Base-by-base conservation (phyloP, 306 rosid genomes). In the Prunus padus region DNA sequence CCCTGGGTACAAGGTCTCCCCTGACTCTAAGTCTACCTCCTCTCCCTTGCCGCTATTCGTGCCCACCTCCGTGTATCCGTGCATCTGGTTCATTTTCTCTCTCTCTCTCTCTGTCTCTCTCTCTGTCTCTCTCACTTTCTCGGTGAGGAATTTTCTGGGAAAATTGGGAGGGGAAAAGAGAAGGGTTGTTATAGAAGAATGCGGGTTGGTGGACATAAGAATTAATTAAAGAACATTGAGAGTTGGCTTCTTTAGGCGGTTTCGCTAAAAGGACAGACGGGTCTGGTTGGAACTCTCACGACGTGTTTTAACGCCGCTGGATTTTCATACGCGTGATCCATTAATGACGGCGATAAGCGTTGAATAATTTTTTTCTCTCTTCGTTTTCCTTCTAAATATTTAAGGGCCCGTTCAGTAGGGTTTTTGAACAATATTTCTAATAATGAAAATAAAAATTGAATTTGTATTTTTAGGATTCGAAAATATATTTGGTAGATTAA, bases 21-120 rank as follows among this genome's bases (percentile, higher is more conserved):
- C 98, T 4, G 97, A 85, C 83, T 94, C 98, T 22, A 94, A 70
- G 74, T 94, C 98, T n/a, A 83, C 82, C 67, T 84, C 90, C 60
- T 12, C 87, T 54, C 66, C 84, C 84, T 82, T 86, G 59, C 18
- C 51, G 71, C 80, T 76, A 7, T 70, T 30, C 20, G 67, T 49
- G 57, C 82, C 82, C 26, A 89, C 85, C 64, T 80, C 79, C 11
- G 86, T 55, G 90, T 90, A 91, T 15, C 68, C 86, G 79, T 64
- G 76, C 82, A 84, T 82, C 76, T 37, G 18, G 46, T 11, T 73
- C 77, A 73, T 60, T 45, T 23, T 44, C 51, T 56, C 9, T 8
- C 50, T 42, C 19, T 31, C 30, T 74, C 46, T 51, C 49, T 33
- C 55, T 49, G 11, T 19, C 13, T 55, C 51, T 57, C 26, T 23